Percentiles rank a stretch among this genome's conserved stretches.
These are phyloP conservation scores for Stephanodiscus triporus DNA, from an alignment of 108 stramenopile genomes.

Conservation along the genomic window DNA sequence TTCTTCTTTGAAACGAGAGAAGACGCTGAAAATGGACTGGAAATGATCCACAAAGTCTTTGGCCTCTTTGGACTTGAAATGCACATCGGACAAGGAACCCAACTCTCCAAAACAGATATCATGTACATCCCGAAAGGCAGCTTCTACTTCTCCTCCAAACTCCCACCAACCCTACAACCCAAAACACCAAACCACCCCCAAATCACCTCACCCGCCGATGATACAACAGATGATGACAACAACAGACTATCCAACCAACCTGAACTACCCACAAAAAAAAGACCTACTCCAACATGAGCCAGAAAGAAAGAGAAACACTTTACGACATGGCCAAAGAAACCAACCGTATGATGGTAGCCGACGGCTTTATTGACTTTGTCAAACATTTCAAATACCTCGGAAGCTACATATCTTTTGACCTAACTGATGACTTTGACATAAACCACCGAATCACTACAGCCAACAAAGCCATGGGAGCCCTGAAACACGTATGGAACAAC, in stretches of 20 bases:
- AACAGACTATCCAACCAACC: slow-evolving; percentile 2
- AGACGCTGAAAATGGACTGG: not conserved
- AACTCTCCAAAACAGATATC: slow-evolving; percentile 8
- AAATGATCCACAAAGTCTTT: slow-evolving; percentile 3
- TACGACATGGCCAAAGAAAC: not conserved
- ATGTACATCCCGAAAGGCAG: not conserved
- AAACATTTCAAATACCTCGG: no score
- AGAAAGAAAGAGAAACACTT: not conserved
- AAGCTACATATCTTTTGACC: not conserved
- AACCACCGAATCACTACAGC: not conserved
- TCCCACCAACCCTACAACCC: no score
- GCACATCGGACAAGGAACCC: not conserved
- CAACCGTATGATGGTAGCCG: not conserved
- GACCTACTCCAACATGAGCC: not conserved
- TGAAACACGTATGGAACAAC: no score
- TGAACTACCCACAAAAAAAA: not conserved
- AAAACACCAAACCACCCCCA: no score
- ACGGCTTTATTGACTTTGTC: no score
- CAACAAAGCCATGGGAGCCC: slow-evolving; percentile 1
- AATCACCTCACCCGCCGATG: not conserved
- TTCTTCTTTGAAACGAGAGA: slow-evolving; percentile 13
- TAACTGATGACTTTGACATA: no score
- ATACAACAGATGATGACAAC: not conserved
- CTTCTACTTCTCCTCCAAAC: no score
- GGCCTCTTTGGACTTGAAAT: not conserved